These are phyloP conservation scores for Oryza officinalis DNA, from an alignment of 176 grass and related monocot species.

Conservation along the genomic window DNA sequence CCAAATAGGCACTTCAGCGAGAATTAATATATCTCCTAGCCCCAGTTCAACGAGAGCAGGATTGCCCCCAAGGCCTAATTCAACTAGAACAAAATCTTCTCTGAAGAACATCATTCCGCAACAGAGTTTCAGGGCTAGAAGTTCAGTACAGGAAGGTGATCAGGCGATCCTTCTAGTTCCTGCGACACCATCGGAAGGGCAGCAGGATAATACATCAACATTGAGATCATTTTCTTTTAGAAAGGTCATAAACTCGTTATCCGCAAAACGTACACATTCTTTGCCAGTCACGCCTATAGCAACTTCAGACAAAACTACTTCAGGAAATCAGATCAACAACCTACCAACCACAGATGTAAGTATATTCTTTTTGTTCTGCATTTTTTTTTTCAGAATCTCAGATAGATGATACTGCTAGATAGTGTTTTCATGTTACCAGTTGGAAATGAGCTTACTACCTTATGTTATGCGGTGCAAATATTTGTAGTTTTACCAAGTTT, in stretches of 20 bases:
- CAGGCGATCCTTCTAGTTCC: conserved; percentile 67
- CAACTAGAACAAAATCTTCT: conserved; percentile 77
- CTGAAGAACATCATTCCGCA: conserved; percentile 68
- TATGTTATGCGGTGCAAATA: not conserved
- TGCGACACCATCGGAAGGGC: conserved; percentile 60
- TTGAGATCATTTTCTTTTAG: conserved; percentile 71
- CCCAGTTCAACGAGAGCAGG: conserved; percentile 66
- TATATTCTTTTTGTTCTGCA: conserved; percentile 4
- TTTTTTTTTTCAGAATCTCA: not conserved
- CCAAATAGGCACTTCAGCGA: conserved; percentile 46
- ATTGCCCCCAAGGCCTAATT: conserved; percentile 71
- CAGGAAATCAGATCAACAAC: conserved; percentile 51
- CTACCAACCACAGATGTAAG: conserved; percentile 65
- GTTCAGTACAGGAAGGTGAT: conserved; percentile 59
- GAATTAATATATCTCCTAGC: conserved; percentile 57
- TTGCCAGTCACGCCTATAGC: conserved; percentile 84
- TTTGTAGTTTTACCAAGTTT: not conserved
- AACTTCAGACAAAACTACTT: conserved; percentile 40
- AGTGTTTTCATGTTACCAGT: not conserved
- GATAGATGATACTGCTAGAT: conserved; percentile 10
- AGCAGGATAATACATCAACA: conserved; percentile 53
- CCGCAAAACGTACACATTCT: conserved; percentile 73
- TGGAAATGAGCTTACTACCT: conserved; percentile 11
- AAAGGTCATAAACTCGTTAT: conserved; percentile 72
- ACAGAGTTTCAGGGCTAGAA: conserved; percentile 65